Evolutionary conservation across 2,329 filamentous ascomycete species (phyloP).

Genomic region (Beauveria bassiana): DNA sequence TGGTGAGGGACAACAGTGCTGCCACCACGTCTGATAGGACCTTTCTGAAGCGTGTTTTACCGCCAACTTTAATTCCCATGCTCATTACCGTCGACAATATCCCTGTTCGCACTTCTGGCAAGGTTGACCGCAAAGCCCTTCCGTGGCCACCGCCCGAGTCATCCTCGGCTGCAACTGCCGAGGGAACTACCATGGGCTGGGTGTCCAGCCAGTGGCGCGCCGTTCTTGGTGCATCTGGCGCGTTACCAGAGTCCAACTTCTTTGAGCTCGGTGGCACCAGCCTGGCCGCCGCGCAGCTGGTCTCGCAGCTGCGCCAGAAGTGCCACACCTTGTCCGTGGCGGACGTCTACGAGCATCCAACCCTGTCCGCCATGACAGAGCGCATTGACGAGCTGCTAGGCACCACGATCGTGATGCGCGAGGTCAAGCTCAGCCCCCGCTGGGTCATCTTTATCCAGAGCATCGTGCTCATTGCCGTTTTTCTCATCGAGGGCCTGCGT

Average conservation of each 20-base stretch:
- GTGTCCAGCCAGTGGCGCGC: constrained; percentile 16
- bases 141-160: constrained; percentile 8
- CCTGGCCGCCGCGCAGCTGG: constrained; percentile 17
- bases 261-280: constrained; percentile 19
- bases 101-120: constrained; percentile 17
- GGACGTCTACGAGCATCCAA: constrained; percentile 17
- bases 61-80: constrained; percentile 16
- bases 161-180: neutral
- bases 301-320: constrained; percentile 15
- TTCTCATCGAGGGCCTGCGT: constrained; percentile 12
- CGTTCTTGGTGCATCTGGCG: constrained; percentile 14
- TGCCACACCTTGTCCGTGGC: constrained; percentile 17
- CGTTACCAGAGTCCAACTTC: constrained; percentile 13
- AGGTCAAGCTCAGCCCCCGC: constrained; percentile 15
- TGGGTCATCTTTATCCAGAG: constrained; percentile 15
- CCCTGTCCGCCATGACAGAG: constrained; percentile 13
- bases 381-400: constrained; percentile 15
- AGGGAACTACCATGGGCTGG: constrained; percentile 14
- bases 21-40: constrained; percentile 2
- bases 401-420: constrained; percentile 10
- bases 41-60: constrained; percentile 12
- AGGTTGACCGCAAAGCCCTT: constrained; percentile 17
- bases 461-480: constrained; percentile 10
- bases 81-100: constrained; percentile 15
- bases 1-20: constrained; percentile 11